These are phyloP conservation scores for Penicillium ochrochloron DNA, from an alignment of 495 filamentous ascomycete species.

Conservation along the genomic window DNA sequence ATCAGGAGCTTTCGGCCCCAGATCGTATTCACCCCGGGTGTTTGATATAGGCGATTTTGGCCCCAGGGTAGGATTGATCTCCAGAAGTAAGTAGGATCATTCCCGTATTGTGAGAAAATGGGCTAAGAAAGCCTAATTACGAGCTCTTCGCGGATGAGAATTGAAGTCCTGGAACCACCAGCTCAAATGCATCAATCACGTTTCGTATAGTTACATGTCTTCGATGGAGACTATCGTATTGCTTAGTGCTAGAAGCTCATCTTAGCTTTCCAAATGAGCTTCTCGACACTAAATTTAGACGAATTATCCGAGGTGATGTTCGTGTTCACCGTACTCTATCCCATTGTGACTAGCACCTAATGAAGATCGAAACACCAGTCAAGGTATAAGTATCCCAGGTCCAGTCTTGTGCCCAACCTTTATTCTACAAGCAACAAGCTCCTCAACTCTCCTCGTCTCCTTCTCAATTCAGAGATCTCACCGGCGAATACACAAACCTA, in stretches of 20 bases:
- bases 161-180: neutral
- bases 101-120: slow-evolving; percentile 17
- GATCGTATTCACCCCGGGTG: slow-evolving; percentile 11
- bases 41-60: slow-evolving; percentile 8
- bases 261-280: slow-evolving; percentile 1
- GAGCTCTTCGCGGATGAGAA: slow-evolving; percentile 8
- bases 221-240: neutral
- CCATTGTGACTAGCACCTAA: neutral
- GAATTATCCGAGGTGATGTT: neutral
- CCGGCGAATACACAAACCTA: neutral
- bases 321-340: neutral
- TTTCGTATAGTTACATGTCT: neutral
- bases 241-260: neutral
- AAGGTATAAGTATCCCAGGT: slow-evolving; percentile 16
- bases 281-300: slow-evolving; percentile 17
- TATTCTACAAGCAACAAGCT: slow-evolving; percentile 6
- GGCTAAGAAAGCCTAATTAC: slow-evolving; percentile 12
- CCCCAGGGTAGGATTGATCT: slow-evolving; percentile 17
- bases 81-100: slow-evolving; percentile 7
- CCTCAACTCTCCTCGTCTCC: neutral
- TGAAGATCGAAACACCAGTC: slow-evolving; percentile 10
- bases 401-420: slow-evolving; percentile 6
- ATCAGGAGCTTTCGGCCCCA: slow-evolving; percentile 7
- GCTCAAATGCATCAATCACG: neutral
- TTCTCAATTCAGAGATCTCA: neutral